These are phyloP conservation scores for Datisca glomerata DNA, from an alignment of 306 rosid species.

Conservation along the genomic window DNA sequence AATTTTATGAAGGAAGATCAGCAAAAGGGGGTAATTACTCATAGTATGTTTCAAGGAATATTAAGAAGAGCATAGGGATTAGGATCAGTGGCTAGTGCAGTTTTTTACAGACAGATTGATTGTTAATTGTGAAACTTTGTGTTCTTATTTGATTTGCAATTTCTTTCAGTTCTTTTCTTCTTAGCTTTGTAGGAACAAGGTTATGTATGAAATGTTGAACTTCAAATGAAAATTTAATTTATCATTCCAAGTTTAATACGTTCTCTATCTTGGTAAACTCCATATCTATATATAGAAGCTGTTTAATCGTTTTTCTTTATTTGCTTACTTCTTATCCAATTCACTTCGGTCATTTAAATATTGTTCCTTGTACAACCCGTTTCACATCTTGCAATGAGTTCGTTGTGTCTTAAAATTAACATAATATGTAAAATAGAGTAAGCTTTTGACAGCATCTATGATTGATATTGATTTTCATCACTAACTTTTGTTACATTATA, in stretches of 20 bases:
- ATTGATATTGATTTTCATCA: too few species aligned
- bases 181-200: constrained; percentile 38
- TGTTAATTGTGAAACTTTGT: constrained; percentile 42
- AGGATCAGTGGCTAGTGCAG: neutral
- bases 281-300: too few species aligned
- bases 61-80: constrained; percentile 31
- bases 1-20: constrained; percentile 11
- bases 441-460: too few species aligned
- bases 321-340: too few species aligned
- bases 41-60: constrained; percentile 27
- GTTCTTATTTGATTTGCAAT: constrained; percentile 25
- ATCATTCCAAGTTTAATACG: constrained; percentile 3
- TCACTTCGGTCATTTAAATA: too few species aligned
- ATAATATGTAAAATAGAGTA: too few species aligned
- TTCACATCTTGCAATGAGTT: too few species aligned
- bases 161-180: constrained; percentile 25
- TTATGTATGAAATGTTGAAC: constrained; percentile 28
- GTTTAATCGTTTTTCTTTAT: too few species aligned
- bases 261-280: too few species aligned
- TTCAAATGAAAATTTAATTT: constrained; percentile 26
- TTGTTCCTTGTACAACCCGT: too few species aligned
- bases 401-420: too few species aligned
- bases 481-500: too few species aligned
- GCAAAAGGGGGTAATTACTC: constrained; percentile 17
- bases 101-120: constrained; percentile 21